These are phyloP conservation scores for Yarrowia phangngaensis DNA, from an alignment of 805 yeast species.

Conservation along the genomic window DNA sequence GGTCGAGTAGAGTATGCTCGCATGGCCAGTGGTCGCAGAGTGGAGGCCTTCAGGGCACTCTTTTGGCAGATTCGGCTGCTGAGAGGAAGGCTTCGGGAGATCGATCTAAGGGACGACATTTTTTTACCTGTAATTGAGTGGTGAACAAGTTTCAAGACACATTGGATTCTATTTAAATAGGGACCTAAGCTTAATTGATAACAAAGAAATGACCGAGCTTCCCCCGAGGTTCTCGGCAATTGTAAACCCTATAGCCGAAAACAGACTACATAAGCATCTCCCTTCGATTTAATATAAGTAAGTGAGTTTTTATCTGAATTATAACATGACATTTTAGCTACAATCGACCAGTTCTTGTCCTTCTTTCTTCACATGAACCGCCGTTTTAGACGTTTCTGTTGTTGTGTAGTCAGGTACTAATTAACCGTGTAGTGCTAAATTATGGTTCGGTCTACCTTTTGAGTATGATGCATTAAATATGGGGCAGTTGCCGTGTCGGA, in stretches of 20 bases:
- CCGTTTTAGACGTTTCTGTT: too few species aligned
- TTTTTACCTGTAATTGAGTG: conserved; percentile 9
- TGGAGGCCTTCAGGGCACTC: conserved; percentile 14
- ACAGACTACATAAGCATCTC: neutral
- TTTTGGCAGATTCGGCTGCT: conserved; percentile 18
- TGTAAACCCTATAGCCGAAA: conserved; percentile 23
- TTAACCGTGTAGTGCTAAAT: too few species aligned
- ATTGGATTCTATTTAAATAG: conserved; percentile 19
- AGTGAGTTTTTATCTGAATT: too few species aligned
- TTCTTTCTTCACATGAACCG: too few species aligned
- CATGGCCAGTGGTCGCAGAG: conserved; percentile 12
- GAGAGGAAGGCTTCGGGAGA: conserved; percentile 18
- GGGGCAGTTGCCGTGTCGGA: too few species aligned
- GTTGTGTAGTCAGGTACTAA: too few species aligned
- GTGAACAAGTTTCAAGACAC: neutral
- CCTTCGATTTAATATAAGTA: neutral
- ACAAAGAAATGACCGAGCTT: conserved; percentile 14
- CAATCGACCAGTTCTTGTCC: too few species aligned
- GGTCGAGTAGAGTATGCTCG: conserved; percentile 25
- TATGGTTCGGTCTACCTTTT: too few species aligned
- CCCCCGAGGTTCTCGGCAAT: conserved; percentile 26
- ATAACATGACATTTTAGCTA: neutral
- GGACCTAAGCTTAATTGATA: conserved; percentile 4
- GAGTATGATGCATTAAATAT: too few species aligned
- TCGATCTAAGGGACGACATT: conserved; percentile 20